Conservation (phyloP, 208 protist genomes). For the Trypanosoma avium region DNA sequence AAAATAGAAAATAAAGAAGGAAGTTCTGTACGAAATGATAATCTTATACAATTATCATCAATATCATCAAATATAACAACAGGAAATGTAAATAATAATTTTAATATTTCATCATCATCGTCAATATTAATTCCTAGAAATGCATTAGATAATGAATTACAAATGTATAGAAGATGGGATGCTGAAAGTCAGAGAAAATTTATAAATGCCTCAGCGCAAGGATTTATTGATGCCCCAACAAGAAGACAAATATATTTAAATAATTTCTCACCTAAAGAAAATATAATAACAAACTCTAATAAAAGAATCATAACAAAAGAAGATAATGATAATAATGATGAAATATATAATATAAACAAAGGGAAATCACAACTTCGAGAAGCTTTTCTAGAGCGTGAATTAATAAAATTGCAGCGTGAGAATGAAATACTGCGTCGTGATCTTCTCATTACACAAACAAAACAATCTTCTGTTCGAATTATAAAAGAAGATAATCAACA, state of each 20-base stretch:
- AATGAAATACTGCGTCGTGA: slow-evolving; percentile 7
- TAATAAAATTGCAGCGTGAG: slow-evolving; percentile 1
- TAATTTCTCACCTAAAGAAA: background rate
- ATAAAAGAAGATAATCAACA: slow-evolving; percentile 5
- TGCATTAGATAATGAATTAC: background rate
- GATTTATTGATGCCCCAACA: slow-evolving; percentile 6
- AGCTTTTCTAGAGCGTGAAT: background rate
- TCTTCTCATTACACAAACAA: background rate
- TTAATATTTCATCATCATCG: background rate
- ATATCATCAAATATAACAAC: background rate
- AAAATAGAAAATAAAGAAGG: background rate
- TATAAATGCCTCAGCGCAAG: background rate
- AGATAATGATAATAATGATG: no score
- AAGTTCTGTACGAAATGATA: background rate
- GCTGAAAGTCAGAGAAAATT: background rate
- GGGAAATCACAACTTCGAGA: no score
- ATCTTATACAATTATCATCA: no score
- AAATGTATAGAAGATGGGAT: slow-evolving; percentile 6
- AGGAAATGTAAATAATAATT: no score
- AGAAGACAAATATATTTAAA: no score
- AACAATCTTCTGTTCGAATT: slow-evolving; percentile 1
- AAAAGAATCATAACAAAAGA: no score
- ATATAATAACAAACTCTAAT: no score
- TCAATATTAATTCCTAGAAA: background rate
- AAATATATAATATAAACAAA: no score